A percentile compares a stretch with the other conserved stretches of the same genome.
Evolutionary conservation across 768 basidiomycete genomes (phyloP).

Genomic region (Podaxis rugospora): DNA sequence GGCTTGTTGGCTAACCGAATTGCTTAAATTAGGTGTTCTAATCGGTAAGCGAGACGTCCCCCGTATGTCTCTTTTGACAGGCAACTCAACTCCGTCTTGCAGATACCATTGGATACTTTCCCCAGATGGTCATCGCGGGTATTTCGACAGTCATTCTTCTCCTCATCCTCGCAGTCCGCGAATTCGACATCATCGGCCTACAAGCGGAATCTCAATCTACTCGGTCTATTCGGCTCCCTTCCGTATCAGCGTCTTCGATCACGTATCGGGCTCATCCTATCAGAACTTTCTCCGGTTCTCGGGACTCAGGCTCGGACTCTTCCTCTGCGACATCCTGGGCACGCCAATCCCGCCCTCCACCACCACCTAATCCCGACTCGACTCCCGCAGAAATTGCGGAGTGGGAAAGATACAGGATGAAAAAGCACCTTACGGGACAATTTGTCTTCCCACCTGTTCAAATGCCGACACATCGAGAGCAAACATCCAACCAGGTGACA

Average conservation of each 20-base stretch:
- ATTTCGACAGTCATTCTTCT: constrained; percentile 38
- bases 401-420: constrained; percentile 32
- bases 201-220: constrained; percentile 5
- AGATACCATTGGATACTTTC: constrained; percentile 57
- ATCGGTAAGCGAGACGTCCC: constrained; percentile 31
- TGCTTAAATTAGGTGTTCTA: constrained; percentile 32
- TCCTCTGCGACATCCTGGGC: background rate
- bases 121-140: constrained; percentile 49
- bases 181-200: constrained; percentile 25
- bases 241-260: constrained; percentile 11
- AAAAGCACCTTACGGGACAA: constrained; percentile 33
- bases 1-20: background rate
- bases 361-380: constrained; percentile 24
- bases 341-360: constrained; percentile 22
- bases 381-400: constrained; percentile 29
- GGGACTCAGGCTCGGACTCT: background rate
- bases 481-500: background rate
- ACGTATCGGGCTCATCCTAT: background rate
- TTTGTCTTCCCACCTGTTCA: constrained; percentile 39
- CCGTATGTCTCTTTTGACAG: background rate
- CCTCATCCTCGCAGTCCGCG: constrained; percentile 37
- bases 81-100: background rate
- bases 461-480: constrained; percentile 11
- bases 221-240: constrained; percentile 14
- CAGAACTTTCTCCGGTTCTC: background rate